These are phyloP conservation scores for Sarocladiaceae sp. DNA, from an alignment of 2,329 filamentous ascomycete species.

Conservation along the genomic window DNA sequence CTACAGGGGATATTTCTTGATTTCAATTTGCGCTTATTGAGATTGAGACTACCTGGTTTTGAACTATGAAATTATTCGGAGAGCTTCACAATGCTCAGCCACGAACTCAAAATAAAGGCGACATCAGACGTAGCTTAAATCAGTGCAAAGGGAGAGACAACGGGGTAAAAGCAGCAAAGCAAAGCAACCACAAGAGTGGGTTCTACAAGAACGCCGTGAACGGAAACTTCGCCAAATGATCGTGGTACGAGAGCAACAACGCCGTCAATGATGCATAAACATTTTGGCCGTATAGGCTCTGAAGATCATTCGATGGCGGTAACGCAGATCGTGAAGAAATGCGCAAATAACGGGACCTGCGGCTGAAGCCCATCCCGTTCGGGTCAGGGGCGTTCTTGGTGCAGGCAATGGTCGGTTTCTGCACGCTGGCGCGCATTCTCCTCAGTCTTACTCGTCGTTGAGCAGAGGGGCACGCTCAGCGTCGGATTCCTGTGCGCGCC, in stretches of 20 bases:
- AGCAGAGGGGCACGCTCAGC: conserved; percentile 60
- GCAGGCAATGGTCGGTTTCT: not conserved
- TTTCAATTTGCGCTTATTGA: conserved; percentile 4
- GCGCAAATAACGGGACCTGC: not conserved
- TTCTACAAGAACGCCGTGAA: not conserved
- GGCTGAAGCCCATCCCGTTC: not conserved
- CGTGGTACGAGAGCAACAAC: conserved; percentile 1
- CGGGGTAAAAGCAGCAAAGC: not conserved
- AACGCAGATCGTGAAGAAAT: not conserved
- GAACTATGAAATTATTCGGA: not conserved
- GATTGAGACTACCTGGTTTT: too few species aligned
- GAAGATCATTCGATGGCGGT: not conserved
- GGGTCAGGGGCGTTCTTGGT: not conserved
- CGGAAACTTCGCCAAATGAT: not conserved
- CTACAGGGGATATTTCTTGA: not conserved
- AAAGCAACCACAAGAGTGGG: not conserved
- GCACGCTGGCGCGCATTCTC: not conserved
- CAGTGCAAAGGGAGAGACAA: not conserved
- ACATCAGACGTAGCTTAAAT: not conserved
- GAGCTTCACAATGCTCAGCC: too few species aligned
- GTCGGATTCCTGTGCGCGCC: conserved; percentile 38
- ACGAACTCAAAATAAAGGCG: not conserved
- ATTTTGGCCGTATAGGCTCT: not conserved
- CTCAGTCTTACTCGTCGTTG: conserved; percentile 33
- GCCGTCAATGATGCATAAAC: conserved; percentile 1